Base-by-base conservation (phyloP, 2,329 filamentous ascomycete genomes). In the Penicillium hordei region DNA sequence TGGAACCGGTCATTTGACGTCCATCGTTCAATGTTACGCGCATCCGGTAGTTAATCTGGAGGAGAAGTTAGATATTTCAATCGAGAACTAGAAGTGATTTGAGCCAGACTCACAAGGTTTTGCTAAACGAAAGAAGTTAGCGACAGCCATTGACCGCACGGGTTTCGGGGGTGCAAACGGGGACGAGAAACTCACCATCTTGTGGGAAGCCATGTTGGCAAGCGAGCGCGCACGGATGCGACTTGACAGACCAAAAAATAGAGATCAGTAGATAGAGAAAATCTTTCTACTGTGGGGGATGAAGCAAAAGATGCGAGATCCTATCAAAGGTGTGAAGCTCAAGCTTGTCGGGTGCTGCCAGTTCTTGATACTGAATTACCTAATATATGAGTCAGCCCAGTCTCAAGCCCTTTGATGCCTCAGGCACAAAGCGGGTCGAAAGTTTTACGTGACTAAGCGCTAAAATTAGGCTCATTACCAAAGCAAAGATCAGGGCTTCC, bases 21-120 rank as follows among this genome's bases (percentile, higher is more conserved):
- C 91, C 91, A 80, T 99, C 94, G 73, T 91, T 91, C 76, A 99
- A 84, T 56, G 93, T 97, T 65, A 97, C 89, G 75, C 93, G 89
- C 93, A 99, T 97, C 79, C 93, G 91, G 83, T 96, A 97, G 82
- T 99, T 97, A 84, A 99, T 96, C 94, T 97, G 55, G 25, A 39
- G 52, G 12, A 58, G 6, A 52, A 9, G 91, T 97, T 68, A 72
- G 65, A 59, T 19, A 46, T 31, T 45, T 12, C 6, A 42, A 52
- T 31, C 43, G 27, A 39, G 8, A 12, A 43, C 21, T 13, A 15
- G 5, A 27, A 39, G 6, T 44, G 1, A 27, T 15, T 25, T 40
- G 10, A 29, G 12, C 10, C 19, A 12, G 59, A 79, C 83, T 79
- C 82, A 87, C 85, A 74, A 86, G 80, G 74, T 86, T 86, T 85